Percentiles rank a stretch among this genome's conserved stretches.
Conservation (phyloP, 2,329 filamentous ascomycete genomes). For the Erysiphe pulchra region DNA sequence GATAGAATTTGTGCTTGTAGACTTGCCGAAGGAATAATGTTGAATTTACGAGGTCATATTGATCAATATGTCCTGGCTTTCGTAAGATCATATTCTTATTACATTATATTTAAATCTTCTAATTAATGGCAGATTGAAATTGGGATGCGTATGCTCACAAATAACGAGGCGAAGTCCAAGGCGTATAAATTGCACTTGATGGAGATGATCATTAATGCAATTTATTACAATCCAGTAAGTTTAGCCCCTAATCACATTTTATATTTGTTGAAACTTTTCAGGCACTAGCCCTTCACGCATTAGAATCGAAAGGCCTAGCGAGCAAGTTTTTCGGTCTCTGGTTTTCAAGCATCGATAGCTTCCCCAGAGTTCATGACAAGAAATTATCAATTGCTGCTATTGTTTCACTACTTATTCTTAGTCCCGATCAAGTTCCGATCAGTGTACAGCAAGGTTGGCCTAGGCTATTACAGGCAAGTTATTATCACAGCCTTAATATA, state of each 20-base stretch:
- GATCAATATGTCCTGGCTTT: constrained; percentile 78
- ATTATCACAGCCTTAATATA: neutral
- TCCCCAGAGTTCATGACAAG: constrained; percentile 91
- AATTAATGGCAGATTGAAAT: constrained; percentile 31
- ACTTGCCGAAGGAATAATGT: constrained; percentile 87
- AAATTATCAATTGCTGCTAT: constrained; percentile 94
- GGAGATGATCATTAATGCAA: constrained; percentile 96
- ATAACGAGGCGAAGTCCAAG: constrained; percentile 62
- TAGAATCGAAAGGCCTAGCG: constrained; percentile 85
- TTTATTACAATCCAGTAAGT: constrained; percentile 70
- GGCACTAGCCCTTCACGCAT: constrained; percentile 51
- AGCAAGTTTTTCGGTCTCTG: constrained; percentile 98
- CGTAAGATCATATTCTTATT: constrained; percentile 7
- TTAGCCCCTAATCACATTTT: neutral
- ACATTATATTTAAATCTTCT: constrained; percentile 1
- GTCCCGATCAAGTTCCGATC: constrained; percentile 57
- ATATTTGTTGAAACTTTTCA: constrained; percentile 1
- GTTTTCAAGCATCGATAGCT: constrained; percentile 89
- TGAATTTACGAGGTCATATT: constrained; percentile 70
- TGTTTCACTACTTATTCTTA: constrained; percentile 55
- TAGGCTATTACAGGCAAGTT: constrained; percentile 37
- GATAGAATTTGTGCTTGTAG: constrained; percentile 96
- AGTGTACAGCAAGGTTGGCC: constrained; percentile 94
- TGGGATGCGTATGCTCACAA: constrained; percentile 59
- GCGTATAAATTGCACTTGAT: constrained; percentile 88